Conservation (phyloP, 31 red algal genomes). For the Asparagopsis taxiformis region DNA sequence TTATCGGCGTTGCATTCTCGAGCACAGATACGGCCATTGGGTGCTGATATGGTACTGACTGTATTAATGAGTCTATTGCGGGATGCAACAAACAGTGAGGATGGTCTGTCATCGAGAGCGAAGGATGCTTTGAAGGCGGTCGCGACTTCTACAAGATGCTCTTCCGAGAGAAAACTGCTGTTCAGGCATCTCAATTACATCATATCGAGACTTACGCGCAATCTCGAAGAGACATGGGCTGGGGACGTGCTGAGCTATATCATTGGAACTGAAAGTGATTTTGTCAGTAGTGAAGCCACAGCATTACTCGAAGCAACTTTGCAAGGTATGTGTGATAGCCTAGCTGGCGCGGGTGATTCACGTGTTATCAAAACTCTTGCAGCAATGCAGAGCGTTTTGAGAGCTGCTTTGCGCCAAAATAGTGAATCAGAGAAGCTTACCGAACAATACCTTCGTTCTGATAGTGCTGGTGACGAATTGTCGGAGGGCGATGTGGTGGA, state of each 20-base stretch:
- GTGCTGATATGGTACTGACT: constrained; percentile 1
- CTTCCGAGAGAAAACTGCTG: constrained; percentile 13
- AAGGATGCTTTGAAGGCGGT: not conserved
- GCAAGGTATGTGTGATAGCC: constrained; percentile 16
- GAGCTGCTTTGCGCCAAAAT: constrained; percentile 19
- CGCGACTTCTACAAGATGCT: constrained; percentile 11
- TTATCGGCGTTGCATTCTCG: not conserved
- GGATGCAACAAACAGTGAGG: constrained; percentile 44
- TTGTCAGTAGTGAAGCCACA: constrained; percentile 32
- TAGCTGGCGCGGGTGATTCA: constrained; percentile 37
- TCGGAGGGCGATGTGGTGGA: constrained; percentile 11
- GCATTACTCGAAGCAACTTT: constrained; percentile 25
- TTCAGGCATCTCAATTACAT: constrained; percentile 44
- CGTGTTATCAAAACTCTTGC: constrained; percentile 18
- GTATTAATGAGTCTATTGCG: constrained; percentile 25
- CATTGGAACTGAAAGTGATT: constrained; percentile 25
- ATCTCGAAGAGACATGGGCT: constrained; percentile 44
- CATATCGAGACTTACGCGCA: constrained; percentile 23
- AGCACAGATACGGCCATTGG: not conserved
- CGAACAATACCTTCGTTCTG: not conserved
- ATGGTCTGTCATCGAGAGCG: constrained; percentile 10
- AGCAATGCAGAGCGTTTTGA: constrained; percentile 35
- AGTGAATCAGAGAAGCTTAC: not conserved
- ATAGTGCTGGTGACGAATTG: not conserved
- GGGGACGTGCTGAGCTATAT: constrained; percentile 24